Base-by-base conservation (phyloP, 805 yeast species). In the Candida gorgasii region DNA sequence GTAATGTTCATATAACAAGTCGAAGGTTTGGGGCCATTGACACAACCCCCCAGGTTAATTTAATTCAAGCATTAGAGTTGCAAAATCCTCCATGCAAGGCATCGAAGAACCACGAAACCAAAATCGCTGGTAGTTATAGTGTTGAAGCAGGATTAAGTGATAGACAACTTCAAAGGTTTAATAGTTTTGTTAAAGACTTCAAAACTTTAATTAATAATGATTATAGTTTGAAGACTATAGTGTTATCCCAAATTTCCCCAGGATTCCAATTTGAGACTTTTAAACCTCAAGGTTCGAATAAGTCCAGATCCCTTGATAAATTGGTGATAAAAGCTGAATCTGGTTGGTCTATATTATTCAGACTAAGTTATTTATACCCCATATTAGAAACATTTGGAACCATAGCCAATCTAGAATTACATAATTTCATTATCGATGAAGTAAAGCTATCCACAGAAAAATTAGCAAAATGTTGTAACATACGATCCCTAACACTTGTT, bases 331-430 rank as follows among this genome's bases (percentile, higher is more conserved):
- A 68, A 3, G 67, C 78, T 0, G 76, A 75, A 45, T 44, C 67
- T 0, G 79, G 79, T 2, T 74, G 80, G 80, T 71, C 73, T 24
- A 73, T 80, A 12, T 79, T 82, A 3, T 58, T 79, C 48, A 65
- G 75, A 44, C 37, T 51, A 13, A 61, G 71, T 9, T 77, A 74
- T 46, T 50, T 79, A 6, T 55, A 78, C 1, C 61, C 76, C 48
- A 61, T 80, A 14, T 63, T 75, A 44, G 73, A 75, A 12, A 51
- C 67, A 7, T 69, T 54, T 43, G 62, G 57, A 36, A 33, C 40
- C 8, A 67, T 80, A 5, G 62, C 69, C 23, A 72, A 71, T 38
- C 54, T 80, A 17, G 57, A 57, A 3, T 57, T 80, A 20, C 62
- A 64, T 36, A 73, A 77, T 46, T 67, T 80, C 51, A 67, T 76